Evolutionary conservation across 1,139 yeast species (phyloP).

Genomic region (Pichiaceae sp.): DNA sequence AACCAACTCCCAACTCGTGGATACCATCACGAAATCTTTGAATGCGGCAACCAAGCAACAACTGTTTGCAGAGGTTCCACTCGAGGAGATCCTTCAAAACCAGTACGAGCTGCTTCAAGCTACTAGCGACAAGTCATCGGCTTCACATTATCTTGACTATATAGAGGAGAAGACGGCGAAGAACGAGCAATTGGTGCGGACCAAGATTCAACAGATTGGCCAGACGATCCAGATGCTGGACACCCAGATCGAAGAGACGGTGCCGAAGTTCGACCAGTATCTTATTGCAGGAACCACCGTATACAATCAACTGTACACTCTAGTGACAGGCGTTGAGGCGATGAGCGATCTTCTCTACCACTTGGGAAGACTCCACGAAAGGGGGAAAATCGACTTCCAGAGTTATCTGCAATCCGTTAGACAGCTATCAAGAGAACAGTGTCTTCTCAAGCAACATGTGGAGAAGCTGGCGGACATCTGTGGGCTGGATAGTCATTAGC

Average conservation of each 20-base stretch:
- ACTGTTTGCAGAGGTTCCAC: constrained; percentile 6
- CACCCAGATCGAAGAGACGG: not conserved
- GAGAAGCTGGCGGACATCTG: constrained; percentile 26
- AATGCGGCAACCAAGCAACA: constrained; percentile 5
- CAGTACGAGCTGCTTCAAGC: constrained; percentile 9
- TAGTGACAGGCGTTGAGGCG: constrained; percentile 61
- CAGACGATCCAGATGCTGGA: constrained; percentile 2
- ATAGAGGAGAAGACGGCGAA: constrained; percentile 10
- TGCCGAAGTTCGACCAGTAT: constrained; percentile 29
- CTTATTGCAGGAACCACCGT: constrained; percentile 39
- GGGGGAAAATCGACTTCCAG: constrained; percentile 35
- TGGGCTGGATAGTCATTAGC: constrained; percentile 3
- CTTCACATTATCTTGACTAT: constrained; percentile 10
- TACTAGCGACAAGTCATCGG: constrained; percentile 11
- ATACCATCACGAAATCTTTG: constrained; percentile 1
- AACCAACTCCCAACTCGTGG: constrained; percentile 1
- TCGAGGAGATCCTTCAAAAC: constrained; percentile 5
- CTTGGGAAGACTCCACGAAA: constrained; percentile 41
- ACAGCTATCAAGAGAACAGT: constrained; percentile 68
- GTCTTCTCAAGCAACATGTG: constrained; percentile 36
- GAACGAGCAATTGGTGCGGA: constrained; percentile 25
- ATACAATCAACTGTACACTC: constrained; percentile 51
- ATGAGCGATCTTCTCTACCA: constrained; percentile 56
- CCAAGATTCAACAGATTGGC: constrained; percentile 19
- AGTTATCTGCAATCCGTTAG: constrained; percentile 45